Conservation (phyloP, 345 rosid species). For the Iberis pinnata region DNA sequence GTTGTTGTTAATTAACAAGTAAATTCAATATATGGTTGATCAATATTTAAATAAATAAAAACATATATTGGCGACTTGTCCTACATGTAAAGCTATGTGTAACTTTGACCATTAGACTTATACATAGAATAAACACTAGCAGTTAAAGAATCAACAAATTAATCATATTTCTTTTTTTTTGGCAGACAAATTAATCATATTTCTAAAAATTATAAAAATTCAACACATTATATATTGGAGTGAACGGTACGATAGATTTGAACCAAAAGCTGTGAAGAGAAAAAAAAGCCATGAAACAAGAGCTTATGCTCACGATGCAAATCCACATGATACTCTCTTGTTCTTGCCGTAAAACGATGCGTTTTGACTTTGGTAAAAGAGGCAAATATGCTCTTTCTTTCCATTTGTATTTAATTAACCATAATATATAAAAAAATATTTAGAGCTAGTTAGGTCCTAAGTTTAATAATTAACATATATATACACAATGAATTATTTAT, state of each 20-base stretch:
- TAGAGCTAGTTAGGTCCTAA: background rate
- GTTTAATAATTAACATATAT: no score
- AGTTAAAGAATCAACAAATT: slow-evolving; percentile 4
- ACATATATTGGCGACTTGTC: slow-evolving; percentile 2
- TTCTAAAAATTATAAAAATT: background rate
- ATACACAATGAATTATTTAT: no score
- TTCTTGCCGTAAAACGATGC: slow-evolving; percentile 16
- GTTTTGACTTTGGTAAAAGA: slow-evolving; percentile 13
- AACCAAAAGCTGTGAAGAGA: slow-evolving; percentile 7
- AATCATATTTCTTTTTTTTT: no score
- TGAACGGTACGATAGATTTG: slow-evolving; percentile 15
- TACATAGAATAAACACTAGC: slow-evolving; percentile 1
- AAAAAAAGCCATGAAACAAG: slow-evolving; percentile 28
- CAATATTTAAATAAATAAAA: background rate
- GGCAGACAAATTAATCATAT: no score
- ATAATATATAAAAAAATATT: background rate
- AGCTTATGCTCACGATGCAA: slow-evolving; percentile 33
- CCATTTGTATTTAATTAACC: background rate
- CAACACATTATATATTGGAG: slow-evolving; percentile 18
- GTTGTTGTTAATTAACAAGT: background rate
- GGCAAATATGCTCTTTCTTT: slow-evolving; percentile 9
- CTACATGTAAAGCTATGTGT: slow-evolving; percentile 16
- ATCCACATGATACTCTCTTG: slow-evolving; percentile 30
- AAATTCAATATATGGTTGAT: background rate
- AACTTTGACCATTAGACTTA: slow-evolving; percentile 12